Conservation (phyloP, 2,329 filamentous ascomycete species). For the Ceratocystis colombiana region DNA sequence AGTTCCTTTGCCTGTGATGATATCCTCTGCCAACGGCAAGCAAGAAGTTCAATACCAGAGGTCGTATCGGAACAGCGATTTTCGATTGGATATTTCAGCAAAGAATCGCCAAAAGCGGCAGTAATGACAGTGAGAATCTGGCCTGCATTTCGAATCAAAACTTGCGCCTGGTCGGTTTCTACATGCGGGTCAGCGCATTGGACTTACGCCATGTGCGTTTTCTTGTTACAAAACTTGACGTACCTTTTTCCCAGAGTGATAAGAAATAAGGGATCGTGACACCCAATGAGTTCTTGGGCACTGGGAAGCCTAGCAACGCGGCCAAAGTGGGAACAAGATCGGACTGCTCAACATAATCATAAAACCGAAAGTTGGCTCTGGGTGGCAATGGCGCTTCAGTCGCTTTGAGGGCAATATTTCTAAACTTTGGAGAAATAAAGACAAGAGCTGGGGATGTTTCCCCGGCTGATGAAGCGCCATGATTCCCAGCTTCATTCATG, state of each 20-base stretch:
- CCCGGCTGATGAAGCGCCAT: constrained; percentile 84
- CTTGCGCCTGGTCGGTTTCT: constrained; percentile 49
- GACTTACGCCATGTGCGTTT: not conserved
- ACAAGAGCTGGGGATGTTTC: constrained; percentile 89
- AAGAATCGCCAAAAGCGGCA: constrained; percentile 53
- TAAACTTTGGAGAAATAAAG: constrained; percentile 79
- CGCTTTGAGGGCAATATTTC: constrained; percentile 39
- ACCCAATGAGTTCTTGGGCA: constrained; percentile 82
- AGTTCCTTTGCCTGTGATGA: not conserved
- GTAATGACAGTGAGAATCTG: constrained; percentile 71
- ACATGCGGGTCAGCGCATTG: constrained; percentile 21
- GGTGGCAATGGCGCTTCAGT: constrained; percentile 46
- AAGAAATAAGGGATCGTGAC: constrained; percentile 73
- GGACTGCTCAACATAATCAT: constrained; percentile 78
- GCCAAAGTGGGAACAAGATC: constrained; percentile 86
- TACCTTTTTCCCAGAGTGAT: constrained; percentile 61
- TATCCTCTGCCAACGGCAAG: constrained; percentile 54
- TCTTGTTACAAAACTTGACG: constrained; percentile 27
- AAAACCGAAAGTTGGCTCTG: constrained; percentile 68
- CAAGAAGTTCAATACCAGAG: constrained; percentile 46
- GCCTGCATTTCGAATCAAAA: constrained; percentile 66
- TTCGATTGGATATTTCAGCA: constrained; percentile 27
- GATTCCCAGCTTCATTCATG: constrained; percentile 99
- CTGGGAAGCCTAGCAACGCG: constrained; percentile 73
- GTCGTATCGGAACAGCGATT: constrained; percentile 3